Conservation (phyloP, 169 alveolate genomes). For the Fabrea salina region DNA sequence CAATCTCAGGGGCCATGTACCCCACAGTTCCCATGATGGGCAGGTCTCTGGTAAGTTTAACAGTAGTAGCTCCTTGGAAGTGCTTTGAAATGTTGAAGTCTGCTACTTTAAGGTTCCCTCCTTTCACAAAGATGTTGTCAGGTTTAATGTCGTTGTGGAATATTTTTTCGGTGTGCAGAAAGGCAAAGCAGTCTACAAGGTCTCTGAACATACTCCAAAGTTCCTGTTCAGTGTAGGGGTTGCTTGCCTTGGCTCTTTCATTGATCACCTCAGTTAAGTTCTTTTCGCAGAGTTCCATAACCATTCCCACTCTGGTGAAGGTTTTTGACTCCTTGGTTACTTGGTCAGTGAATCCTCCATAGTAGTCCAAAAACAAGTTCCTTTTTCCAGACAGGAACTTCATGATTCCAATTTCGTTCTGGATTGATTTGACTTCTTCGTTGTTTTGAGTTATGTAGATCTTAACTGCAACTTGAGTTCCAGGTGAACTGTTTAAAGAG, state of each 20-base stretch:
- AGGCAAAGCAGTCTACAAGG: neutral
- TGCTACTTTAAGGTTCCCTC: neutral
- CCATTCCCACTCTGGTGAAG: neutral
- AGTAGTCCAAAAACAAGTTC: neutral
- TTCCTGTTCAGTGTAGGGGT: neutral
- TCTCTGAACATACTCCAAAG: neutral
- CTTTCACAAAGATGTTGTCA: neutral
- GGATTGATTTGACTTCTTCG: too few species aligned
- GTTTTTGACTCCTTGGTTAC: neutral
- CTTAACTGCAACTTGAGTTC: too few species aligned
- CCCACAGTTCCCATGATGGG: neutral
- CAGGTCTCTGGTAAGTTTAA: neutral
- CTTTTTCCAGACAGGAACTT: neutral
- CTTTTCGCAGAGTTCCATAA: neutral
- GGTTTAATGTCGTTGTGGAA: conserved; percentile 2
- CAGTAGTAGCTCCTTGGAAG: neutral
- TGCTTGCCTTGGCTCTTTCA: neutral
- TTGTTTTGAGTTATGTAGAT: too few species aligned
- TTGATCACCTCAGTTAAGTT: neutral
- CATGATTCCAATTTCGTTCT: neutral
- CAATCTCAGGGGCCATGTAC: conserved; percentile 10
- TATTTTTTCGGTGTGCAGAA: neutral
- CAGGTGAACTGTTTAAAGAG: too few species aligned
- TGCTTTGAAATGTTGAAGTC: neutral
- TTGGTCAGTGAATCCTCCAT: neutral